Percentiles rank a stretch among this genome's conserved stretches.
Evolutionary conservation across 192 early-diverging fungal genomes (phyloP).

Genomic region (Pilaira anomala): DNA sequence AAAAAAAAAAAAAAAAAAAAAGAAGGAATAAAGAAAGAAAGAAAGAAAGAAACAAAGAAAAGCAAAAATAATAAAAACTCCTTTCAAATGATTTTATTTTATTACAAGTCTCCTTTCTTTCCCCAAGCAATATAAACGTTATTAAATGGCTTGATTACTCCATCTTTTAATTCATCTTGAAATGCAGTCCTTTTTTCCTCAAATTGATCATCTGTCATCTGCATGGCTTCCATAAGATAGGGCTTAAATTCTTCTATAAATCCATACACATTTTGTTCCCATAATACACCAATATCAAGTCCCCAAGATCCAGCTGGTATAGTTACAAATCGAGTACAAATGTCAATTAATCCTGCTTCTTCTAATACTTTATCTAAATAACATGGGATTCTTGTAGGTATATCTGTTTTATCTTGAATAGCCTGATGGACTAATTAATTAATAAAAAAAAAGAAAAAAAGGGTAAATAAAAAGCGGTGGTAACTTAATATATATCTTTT

Average conservation of each 20-base stretch:
- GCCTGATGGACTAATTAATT: neutral
- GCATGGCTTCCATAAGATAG: neutral
- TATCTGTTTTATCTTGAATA: neutral
- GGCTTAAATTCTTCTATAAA: conserved; percentile 11
- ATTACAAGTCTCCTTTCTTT: too few species aligned
- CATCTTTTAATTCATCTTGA: neutral
- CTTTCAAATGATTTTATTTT: too few species aligned
- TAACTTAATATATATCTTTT: neutral
- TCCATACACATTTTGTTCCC: conserved; percentile 11
- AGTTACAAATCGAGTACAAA: conserved; percentile 7
- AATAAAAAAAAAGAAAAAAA: too few species aligned
- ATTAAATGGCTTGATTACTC: neutral
- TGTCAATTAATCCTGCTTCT: conserved; percentile 8
- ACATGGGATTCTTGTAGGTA: conserved; percentile 12
- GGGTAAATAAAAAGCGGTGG: too few species aligned
- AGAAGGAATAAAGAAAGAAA: too few species aligned
- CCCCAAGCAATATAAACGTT: conserved; percentile 12
- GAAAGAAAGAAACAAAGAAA: too few species aligned
- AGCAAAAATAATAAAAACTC: too few species aligned
- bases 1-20: too few species aligned
- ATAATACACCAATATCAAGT: conserved; percentile 19
- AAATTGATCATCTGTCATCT: neutral
- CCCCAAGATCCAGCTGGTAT: conserved; percentile 25
- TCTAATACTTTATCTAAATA: conserved; percentile 1
- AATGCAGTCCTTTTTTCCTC: neutral